A percentile compares a stretch with the other conserved stretches of the same genome.
These are phyloP conservation scores for Rachicladosporium sp. DNA, from an alignment of 2,329 filamentous ascomycete genomes.

Conservation along the genomic window DNA sequence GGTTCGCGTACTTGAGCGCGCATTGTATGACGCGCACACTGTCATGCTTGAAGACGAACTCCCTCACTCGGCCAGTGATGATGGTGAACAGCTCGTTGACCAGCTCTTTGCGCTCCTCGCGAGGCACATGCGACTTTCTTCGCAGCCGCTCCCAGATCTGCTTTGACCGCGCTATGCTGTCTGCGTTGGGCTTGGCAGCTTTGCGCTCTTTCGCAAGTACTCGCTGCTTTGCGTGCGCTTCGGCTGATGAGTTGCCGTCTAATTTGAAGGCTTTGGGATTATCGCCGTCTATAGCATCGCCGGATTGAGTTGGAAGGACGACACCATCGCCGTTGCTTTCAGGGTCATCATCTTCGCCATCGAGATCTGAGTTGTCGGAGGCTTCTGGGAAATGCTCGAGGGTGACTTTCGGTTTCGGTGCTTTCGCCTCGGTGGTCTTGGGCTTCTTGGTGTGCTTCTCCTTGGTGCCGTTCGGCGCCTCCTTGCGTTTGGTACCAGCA, in stretches of 20 bases:
- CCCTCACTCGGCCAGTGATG: slow-evolving; percentile 79
- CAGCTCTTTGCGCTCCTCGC: slow-evolving; percentile 75
- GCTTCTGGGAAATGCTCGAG: slow-evolving; percentile 6
- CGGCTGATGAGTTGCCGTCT: slow-evolving; percentile 59
- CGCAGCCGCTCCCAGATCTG: slow-evolving; percentile 94
- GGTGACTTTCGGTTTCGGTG: slow-evolving; percentile 6
- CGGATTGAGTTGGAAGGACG: neutral
- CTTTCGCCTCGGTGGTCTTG: slow-evolving; percentile 25
- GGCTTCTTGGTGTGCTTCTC: slow-evolving; percentile 20
- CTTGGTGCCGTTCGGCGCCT: slow-evolving; percentile 18
- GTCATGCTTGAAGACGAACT: slow-evolving; percentile 97
- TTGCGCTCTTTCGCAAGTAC: slow-evolving; percentile 78
- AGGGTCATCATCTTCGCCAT: slow-evolving; percentile 6
- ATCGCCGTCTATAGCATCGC: slow-evolving; percentile 7
- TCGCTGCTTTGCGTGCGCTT: slow-evolving; percentile 90
- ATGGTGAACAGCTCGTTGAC: slow-evolving; percentile 85
- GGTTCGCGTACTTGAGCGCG: slow-evolving; percentile 86
- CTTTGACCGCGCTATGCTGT: slow-evolving; percentile 78
- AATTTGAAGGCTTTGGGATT: slow-evolving; percentile 22
- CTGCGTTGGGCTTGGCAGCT: slow-evolving; percentile 82
- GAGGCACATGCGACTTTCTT: slow-evolving; percentile 82
- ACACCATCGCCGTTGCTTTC: slow-evolving; percentile 3
- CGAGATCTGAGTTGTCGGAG: slow-evolving; percentile 17
- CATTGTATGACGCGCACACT: slow-evolving; percentile 94
- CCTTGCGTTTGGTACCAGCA: slow-evolving; percentile 29